A percentile compares a stretch with the other conserved stretches of the same genome.
Conservation (phyloP, 2,329 filamentous ascomycete genomes). For the Colletotrichum acutatum region DNA sequence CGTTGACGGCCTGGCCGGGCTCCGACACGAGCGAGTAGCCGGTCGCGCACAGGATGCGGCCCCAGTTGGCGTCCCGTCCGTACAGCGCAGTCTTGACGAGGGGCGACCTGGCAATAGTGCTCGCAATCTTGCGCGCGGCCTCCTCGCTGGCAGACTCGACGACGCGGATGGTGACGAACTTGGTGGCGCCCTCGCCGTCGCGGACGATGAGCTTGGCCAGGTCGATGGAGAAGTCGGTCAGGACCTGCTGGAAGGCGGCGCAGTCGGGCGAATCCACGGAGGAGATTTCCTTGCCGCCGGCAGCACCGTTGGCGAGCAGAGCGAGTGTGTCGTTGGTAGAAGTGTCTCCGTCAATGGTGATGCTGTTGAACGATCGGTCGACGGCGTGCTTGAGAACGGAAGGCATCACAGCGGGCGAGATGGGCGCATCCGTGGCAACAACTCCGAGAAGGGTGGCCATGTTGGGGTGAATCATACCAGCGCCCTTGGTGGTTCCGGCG, state of each 20-base stretch:
- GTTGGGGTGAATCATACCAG: slow-evolving; percentile 99
- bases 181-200: slow-evolving; percentile 96
- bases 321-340: slow-evolving; percentile 97
- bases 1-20: slow-evolving; percentile 65
- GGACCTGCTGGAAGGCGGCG: slow-evolving; percentile 73
- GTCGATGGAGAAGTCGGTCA: slow-evolving; percentile 83
- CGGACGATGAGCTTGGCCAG: slow-evolving; percentile 93
- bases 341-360: slow-evolving; percentile 96
- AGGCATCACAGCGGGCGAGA: slow-evolving; percentile 75
- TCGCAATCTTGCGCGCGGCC: slow-evolving; percentile 82
- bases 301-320: slow-evolving; percentile 94
- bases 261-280: slow-evolving; percentile 70
- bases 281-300: slow-evolving; percentile 74
- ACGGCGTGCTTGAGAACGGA: slow-evolving; percentile 79
- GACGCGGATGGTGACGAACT: slow-evolving; percentile 95
- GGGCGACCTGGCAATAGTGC: slow-evolving; percentile 88
- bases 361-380: slow-evolving; percentile 92
- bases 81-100: slow-evolving; percentile 98
- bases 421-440: slow-evolving; percentile 89
- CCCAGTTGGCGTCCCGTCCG: slow-evolving; percentile 98
- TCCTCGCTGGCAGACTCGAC: slow-evolving; percentile 75
- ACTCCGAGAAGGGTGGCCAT: slow-evolving; percentile 96
- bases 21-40: slow-evolving; percentile 79
- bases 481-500: slow-evolving; percentile 96
- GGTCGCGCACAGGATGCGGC: slow-evolving; percentile 92